Conservation (phyloP, 2,329 filamentous ascomycete genomes). For the Fusarium nelsonii region DNA sequence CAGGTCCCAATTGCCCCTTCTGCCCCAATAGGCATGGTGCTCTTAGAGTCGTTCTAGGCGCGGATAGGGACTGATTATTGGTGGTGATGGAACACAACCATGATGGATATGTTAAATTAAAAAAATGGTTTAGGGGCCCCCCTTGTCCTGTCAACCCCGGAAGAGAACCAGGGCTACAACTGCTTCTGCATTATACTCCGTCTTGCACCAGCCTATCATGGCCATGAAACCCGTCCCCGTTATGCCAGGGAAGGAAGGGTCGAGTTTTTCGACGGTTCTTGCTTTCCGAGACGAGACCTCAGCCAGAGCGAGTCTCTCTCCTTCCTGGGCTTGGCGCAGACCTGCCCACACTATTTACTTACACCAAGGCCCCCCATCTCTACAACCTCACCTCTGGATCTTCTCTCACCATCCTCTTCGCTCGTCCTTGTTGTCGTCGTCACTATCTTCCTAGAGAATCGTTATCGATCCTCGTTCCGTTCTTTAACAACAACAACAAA, state of each 20-base stretch:
- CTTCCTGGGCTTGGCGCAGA: constrained; percentile 30
- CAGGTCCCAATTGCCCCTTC: constrained; percentile 17
- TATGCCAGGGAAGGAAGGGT: constrained; percentile 23
- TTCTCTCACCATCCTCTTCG: constrained; percentile 27
- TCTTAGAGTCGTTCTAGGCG: neutral
- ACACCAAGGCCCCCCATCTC: constrained; percentile 30
- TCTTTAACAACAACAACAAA: constrained; percentile 40
- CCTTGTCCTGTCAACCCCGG: constrained; percentile 18
- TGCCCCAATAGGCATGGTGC: constrained; percentile 33
- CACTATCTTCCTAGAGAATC: constrained; percentile 39
- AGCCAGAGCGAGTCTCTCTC: constrained; percentile 24
- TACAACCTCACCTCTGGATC: constrained; percentile 23
- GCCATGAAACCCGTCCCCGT: constrained; percentile 31
- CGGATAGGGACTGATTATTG: constrained; percentile 4
- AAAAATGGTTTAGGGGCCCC: constrained; percentile 25
- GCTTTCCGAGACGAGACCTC: constrained; percentile 23
- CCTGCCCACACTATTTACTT: constrained; percentile 24
- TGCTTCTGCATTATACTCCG: constrained; percentile 33
- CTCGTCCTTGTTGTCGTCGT: constrained; percentile 29
- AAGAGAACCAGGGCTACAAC: constrained; percentile 8
- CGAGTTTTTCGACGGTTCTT: constrained; percentile 15
- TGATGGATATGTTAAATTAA: constrained; percentile 41
- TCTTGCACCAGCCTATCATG: constrained; percentile 34
- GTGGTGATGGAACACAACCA: constrained; percentile 38
- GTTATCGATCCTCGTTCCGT: constrained; percentile 46